Evolutionary conservation across 306 rosid species (phyloP), one percentile per base, ranked within the genome.

Genomic region (Ceratonia siliqua): DNA sequence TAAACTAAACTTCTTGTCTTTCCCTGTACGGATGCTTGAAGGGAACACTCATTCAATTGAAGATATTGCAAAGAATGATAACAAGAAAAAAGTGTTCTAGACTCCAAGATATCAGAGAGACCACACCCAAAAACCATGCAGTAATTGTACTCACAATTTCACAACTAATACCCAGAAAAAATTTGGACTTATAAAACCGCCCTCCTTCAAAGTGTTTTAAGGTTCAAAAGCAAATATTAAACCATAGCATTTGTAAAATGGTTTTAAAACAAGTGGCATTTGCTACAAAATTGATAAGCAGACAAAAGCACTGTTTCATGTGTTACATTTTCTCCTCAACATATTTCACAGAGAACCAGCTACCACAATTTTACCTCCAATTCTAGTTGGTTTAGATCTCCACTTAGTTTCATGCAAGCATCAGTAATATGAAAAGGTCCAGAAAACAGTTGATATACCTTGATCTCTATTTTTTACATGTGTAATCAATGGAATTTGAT

Each of bases 391-490:
- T 5, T 2, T 4, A 49, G 17, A 46, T 63, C 43, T 69, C 25
- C 68, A 57, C 54, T 66, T 53, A 49, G 65, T 62, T 50, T 42
- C 33, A 11, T 24, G 53, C 27, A 7, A 45, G 52, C 78, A 53
- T 53, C 20, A 41, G 49, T 52, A 62, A 41, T 20, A 61, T 17
- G 36, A n/a, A 25, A 62, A 42, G 45, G 42, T 66, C 49, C 14
- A 48, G 42, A 35, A 61, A 11, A n/a, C 18, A 72, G 21, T 43
- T n/a, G 21, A 28, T 12, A 28, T 42, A 41, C 68, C 43, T 72
- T 22, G 74, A 22, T 30, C 62, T 64, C 58, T 18, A 13, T 68
- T 68, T 68, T 68, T 57, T 69, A 58, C 2, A 28, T 50, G 58
- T 43, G 6, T 24, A 36, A 20, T 35, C 38, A 62, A 66, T 66